Base-by-base conservation (phyloP, 352 stramenopile genomes). In the Phytopythium litorale region DNA sequence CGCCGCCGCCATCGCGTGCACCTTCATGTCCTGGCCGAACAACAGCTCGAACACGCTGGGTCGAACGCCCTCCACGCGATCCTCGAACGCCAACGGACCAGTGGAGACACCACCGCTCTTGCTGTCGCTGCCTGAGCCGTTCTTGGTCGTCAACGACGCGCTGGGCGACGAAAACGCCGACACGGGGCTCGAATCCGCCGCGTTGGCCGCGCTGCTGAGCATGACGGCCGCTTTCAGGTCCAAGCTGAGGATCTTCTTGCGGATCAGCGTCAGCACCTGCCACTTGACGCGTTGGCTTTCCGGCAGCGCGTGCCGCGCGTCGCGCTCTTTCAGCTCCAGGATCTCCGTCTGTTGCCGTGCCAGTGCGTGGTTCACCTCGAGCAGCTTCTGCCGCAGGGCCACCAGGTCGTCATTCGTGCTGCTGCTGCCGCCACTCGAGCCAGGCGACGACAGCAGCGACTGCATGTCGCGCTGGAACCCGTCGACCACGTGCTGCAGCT, bases 201-300 rank as follows among this genome's bases (percentile, higher is more conserved):
- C 57, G 19, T 38, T 50, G n/a, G 33, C 33, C 6, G n/a, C 12
- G 33, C 28, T 25, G 56, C 43, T 50, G 45, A 32, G 33, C 46
- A 53, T 8, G 25, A 35, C 25, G 19, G 48, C 32, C n/a, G 40
- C 23, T 63, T 86, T 86, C 19, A 85, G 70, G 54, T 87, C 80
- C 38, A 92, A 56, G 37, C 87, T 60, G 18, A 85, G 69, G 62
- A 92, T 83, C 35, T 72, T 82, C 52, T 84, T 84, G 56, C 84
- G 76, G 64, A 92, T 80, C 33, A 76, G 63, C 28, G 69, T 74
- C 33, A 89, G 72, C 40, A 89, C 59, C 46, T 89, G 79, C 67
- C 70, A 78, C 62, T 85, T 89, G 40, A 92, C 66, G 8, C 82
- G 75, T 49, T 87, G 76, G 18, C 75, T 78, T 65, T 92, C 82